Evolutionary conservation across 2,329 filamentous ascomycete species (phyloP).

Genomic region (Chaetomium olivaceum): DNA sequence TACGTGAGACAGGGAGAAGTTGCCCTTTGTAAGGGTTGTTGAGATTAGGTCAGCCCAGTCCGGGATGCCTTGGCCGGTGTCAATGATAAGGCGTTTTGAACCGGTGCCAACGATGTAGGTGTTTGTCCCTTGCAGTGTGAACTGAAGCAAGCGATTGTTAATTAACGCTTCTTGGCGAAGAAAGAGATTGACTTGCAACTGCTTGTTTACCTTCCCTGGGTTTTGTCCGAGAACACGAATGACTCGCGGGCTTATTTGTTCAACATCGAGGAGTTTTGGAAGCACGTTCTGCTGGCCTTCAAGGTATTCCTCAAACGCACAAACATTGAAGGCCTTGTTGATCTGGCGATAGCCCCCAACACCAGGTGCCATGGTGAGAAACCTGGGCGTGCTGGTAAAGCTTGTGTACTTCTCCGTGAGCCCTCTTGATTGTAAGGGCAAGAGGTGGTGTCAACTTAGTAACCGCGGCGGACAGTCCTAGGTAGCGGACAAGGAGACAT

Average conservation of each 20-base stretch:
- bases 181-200: too few relatives aligned
- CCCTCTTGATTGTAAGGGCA: too few relatives aligned
- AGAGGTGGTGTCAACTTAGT: too few relatives aligned
- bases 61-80: slow-evolving; percentile 68
- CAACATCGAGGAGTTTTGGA: slow-evolving; percentile 42
- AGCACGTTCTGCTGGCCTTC: slow-evolving; percentile 41
- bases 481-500: too few relatives aligned
- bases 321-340: slow-evolving; percentile 49
- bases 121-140: slow-evolving; percentile 64
- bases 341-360: slow-evolving; percentile 47
- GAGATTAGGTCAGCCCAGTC: slow-evolving; percentile 53
- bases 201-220: slow-evolving; percentile 42
- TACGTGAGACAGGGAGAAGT: slow-evolving; percentile 44
- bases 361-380: slow-evolving; percentile 3
- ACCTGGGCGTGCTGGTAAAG: too few relatives aligned
- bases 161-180: too few relatives aligned
- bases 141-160: too few relatives aligned
- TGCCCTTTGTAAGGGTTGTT: slow-evolving; percentile 34
- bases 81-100: slow-evolving; percentile 62
- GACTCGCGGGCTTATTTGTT: slow-evolving; percentile 45
- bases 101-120: slow-evolving; percentile 74
- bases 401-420: too few relatives aligned
- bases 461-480: too few relatives aligned
- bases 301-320: slow-evolving; percentile 52
- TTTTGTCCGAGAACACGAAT: slow-evolving; percentile 48